These are phyloP conservation scores for Setaria viridis DNA, from an alignment of 202 grass and related monocot genomes.

Conservation along the genomic window DNA sequence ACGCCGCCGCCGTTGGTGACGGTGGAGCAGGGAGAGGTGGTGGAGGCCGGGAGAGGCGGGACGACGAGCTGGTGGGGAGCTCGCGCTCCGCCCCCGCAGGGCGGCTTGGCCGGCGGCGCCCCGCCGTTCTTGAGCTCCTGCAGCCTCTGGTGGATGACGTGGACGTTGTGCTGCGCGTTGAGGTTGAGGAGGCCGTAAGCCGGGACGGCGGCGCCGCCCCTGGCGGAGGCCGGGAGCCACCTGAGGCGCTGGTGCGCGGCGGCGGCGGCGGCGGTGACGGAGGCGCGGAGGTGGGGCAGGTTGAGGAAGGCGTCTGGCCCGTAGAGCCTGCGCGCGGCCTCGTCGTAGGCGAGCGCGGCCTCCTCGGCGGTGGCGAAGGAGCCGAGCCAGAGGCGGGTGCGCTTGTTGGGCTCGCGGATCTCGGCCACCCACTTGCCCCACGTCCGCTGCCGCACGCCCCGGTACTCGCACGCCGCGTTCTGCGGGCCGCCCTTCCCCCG, in stretches of 20 bases:
- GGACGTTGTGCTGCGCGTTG: constrained; percentile 98
- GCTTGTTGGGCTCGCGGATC: constrained; percentile 97
- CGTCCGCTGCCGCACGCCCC: constrained; percentile 90
- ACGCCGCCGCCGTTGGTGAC: not conserved
- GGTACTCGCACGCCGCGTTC: constrained; percentile 98
- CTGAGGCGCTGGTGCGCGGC: constrained; percentile 66
- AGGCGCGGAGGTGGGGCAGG: constrained; percentile 90
- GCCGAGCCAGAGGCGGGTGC: constrained; percentile 92
- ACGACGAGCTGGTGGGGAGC: not conserved
- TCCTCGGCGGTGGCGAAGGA: constrained; percentile 96
- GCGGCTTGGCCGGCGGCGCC: constrained; percentile 38
- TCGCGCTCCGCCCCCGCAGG: not conserved
- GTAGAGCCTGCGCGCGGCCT: constrained; percentile 93
- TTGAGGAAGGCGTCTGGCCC: constrained; percentile 96
- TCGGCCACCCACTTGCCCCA: constrained; percentile 99
- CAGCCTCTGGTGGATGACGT: constrained; percentile 90
- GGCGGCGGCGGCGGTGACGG: constrained; percentile 45
- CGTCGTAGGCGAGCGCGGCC: constrained; percentile 95
- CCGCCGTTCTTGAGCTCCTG: constrained; percentile 81
- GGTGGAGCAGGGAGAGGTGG: constrained; percentile 54
- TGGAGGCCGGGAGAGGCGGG: constrained; percentile 13
- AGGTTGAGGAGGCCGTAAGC: constrained; percentile 93
- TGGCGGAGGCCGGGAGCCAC: constrained; percentile 75
- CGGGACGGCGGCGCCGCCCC: constrained; percentile 38
- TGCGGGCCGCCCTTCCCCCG: constrained; percentile 90